Evolutionary conservation across 345 rosid species (phyloP).

Genomic region (Gossypium turneri): DNA sequence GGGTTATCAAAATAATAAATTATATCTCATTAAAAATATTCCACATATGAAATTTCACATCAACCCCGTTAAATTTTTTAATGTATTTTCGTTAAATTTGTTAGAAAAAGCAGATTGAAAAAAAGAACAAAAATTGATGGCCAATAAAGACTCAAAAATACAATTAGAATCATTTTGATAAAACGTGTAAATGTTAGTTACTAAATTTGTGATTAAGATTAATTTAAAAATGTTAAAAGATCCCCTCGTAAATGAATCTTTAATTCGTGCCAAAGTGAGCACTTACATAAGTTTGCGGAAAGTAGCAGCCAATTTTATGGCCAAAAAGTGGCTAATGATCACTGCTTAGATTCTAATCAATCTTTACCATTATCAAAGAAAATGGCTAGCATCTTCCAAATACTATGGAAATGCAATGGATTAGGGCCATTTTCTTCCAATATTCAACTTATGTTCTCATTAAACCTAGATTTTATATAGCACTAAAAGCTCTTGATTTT

Average conservation of each 20-base stretch:
- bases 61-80: no score
- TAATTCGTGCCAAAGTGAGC: not conserved
- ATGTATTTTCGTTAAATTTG: no score
- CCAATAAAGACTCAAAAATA: no score
- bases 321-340: not conserved
- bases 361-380: not conserved
- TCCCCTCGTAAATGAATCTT: not conserved
- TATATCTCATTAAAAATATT: no score
- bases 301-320: not conserved
- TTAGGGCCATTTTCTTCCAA: not conserved
- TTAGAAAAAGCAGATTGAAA: no score
- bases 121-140: no score
- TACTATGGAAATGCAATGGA: not conserved
- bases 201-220: no score
- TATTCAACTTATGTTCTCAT: not conserved
- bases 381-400: conserved; percentile 5
- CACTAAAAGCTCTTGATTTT: not conserved
- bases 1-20: no score
- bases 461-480: not conserved
- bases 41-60: no score
- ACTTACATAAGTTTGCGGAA: not conserved
- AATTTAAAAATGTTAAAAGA: no score
- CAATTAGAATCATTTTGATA: no score
- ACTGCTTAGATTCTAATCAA: not conserved
- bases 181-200: no score